phyloP scores from a whole-genome alignment of 768 basidiomycete species.

The Leccinellum albellum region DNA sequence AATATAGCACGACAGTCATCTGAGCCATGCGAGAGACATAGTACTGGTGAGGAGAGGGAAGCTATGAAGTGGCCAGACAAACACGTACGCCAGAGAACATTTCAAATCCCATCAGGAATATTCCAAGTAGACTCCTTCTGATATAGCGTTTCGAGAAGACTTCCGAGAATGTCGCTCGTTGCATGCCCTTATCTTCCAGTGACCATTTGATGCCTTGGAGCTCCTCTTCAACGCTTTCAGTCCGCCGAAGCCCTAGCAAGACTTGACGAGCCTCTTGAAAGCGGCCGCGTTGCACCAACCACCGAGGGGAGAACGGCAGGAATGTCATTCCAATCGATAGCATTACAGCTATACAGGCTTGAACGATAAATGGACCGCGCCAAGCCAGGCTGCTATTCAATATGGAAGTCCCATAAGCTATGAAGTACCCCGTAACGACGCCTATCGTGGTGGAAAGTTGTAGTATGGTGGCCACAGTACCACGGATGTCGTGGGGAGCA shows the following conservation, averaged over 20 bases:
- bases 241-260: constrained; percentile 18
- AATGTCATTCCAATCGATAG: constrained; percentile 24
- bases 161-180: constrained; percentile 23
- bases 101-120: constrained; percentile 44
- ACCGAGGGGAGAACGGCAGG: constrained; percentile 21
- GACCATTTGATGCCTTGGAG: constrained; percentile 15
- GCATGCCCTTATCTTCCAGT: constrained; percentile 21
- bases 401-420: constrained; percentile 25
- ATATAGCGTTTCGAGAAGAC: constrained; percentile 29
- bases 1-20: constrained; percentile 33
- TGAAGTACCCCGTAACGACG: constrained; percentile 34
- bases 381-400: constrained; percentile 23
- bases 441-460: constrained; percentile 45
- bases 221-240: constrained; percentile 19
- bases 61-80: neutral
- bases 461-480: constrained; percentile 36
- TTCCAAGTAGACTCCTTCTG: constrained; percentile 36
- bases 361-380: constrained; percentile 26
- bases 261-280: constrained; percentile 31
- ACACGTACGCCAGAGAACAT: constrained; percentile 33
- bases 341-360: constrained; percentile 18
- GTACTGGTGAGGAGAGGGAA: neutral
- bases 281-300: constrained; percentile 32
- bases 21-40: constrained; percentile 2
- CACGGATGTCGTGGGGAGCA: constrained; percentile 39